Conservation (phyloP, 345 rosid species). For the Ceriops decandra region DNA sequence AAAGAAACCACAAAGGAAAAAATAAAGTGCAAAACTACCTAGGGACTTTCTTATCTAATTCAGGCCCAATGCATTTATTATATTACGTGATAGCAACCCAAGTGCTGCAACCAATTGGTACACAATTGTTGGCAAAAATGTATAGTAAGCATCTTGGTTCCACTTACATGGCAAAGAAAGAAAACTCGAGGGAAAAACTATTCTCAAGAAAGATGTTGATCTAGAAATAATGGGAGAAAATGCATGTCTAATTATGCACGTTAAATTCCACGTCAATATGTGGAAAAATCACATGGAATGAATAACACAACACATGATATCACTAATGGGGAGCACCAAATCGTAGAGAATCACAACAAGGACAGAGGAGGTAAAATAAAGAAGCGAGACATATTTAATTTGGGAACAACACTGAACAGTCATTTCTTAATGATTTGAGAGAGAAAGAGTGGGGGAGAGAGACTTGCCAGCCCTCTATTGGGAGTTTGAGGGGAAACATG, state of each 20-base stretch:
- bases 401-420: slow-evolving; percentile 26
- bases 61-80: too few species aligned
- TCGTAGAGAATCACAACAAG: slow-evolving; percentile 47
- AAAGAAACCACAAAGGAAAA: too few species aligned
- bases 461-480: slow-evolving; percentile 10
- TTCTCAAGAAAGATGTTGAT: too few species aligned
- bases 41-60: too few species aligned
- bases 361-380: slow-evolving; percentile 26
- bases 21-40: too few species aligned
- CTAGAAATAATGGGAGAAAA: not conserved
- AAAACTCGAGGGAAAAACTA: too few species aligned
- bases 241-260: not conserved
- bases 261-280: slow-evolving; percentile 15
- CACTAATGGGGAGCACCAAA: slow-evolving; percentile 58
- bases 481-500: slow-evolving; percentile 11
- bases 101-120: too few species aligned
- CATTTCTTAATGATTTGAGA: slow-evolving; percentile 33
- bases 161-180: too few species aligned
- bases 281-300: slow-evolving; percentile 31
- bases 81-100: too few species aligned
- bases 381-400: slow-evolving; percentile 28
- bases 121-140: too few species aligned
- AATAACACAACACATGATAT: slow-evolving; percentile 33
- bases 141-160: too few species aligned
- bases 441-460: slow-evolving; percentile 10